Conservation (phyloP, 192 early-diverging fungal genomes). For the Backusella westeae region DNA sequence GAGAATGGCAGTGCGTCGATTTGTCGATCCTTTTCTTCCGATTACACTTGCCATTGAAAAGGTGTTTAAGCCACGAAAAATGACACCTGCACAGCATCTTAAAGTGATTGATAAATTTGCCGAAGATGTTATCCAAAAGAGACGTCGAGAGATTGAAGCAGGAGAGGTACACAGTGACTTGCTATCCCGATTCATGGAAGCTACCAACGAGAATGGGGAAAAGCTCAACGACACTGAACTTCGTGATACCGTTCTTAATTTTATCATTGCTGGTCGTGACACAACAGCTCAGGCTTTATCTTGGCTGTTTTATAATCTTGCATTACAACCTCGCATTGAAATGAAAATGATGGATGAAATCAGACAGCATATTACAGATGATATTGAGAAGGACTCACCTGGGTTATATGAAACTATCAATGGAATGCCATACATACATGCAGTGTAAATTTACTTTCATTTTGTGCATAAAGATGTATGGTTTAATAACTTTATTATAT, state of each 20-base stretch:
- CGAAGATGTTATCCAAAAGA: slow-evolving; percentile 16
- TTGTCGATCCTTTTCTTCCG: slow-evolving; percentile 25
- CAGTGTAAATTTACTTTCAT: slow-evolving; percentile 25
- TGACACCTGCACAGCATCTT: slow-evolving; percentile 19
- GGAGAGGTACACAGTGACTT: slow-evolving; percentile 17
- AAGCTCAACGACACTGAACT: slow-evolving; percentile 28
- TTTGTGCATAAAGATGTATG: background rate
- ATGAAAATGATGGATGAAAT: slow-evolving; percentile 45
- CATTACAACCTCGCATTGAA: slow-evolving; percentile 40
- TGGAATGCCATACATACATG: slow-evolving; percentile 38
- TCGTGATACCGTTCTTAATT: slow-evolving; percentile 35
- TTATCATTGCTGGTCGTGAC: slow-evolving; percentile 43
- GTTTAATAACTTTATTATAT: background rate
- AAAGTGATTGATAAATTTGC: slow-evolving; percentile 34
- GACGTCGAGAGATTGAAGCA: slow-evolving; percentile 16
- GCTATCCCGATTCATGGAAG: slow-evolving; percentile 29
- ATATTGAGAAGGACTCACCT: slow-evolving; percentile 19
- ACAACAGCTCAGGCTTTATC: slow-evolving; percentile 54
- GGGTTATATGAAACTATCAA: slow-evolving; percentile 27
- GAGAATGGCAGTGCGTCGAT: slow-evolving; percentile 27
- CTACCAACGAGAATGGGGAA: slow-evolving; percentile 24
- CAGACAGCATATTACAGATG: slow-evolving; percentile 22
- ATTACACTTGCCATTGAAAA: background rate
- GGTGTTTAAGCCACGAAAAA: slow-evolving; percentile 9
- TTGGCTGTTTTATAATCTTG: slow-evolving; percentile 46